Conservation (phyloP, 1,284 basidiomycete species). For the Heliocybe sulcata region DNA sequence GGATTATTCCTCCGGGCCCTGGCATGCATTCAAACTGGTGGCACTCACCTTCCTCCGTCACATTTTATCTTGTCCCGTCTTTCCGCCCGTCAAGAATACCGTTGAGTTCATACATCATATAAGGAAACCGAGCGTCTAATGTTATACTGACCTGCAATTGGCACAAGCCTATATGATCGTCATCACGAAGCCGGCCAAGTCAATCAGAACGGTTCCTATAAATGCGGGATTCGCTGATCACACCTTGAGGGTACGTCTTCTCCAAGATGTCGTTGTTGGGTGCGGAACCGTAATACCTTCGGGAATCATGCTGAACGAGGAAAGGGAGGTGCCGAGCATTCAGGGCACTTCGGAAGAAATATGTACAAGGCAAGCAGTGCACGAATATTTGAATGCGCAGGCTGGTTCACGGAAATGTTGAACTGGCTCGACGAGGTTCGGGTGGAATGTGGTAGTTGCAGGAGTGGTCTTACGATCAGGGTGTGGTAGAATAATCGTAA, state of each 20-base stretch:
- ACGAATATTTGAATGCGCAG: too few relatives aligned
- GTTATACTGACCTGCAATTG: slow-evolving; percentile 39
- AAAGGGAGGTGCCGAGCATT: neutral
- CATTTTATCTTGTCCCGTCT: slow-evolving; percentile 56
- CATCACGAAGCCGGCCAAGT: neutral
- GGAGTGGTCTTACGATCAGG: too few relatives aligned
- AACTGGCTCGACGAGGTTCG: too few relatives aligned
- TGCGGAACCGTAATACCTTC: neutral
- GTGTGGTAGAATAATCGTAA: too few relatives aligned
- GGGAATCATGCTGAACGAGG: neutral
- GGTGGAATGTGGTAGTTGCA: too few relatives aligned
- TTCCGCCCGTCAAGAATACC: neutral
- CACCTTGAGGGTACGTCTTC: neutral
- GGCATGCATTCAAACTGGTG: neutral
- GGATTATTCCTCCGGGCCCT: neutral
- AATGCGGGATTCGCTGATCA: neutral
- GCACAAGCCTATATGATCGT: slow-evolving; percentile 40
- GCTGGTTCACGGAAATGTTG: too few relatives aligned
- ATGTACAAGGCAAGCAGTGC: neutral
- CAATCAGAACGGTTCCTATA: neutral
- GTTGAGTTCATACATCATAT: neutral
- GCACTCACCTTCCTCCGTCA: slow-evolving; percentile 40
- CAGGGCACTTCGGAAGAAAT: neutral
- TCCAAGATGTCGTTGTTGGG: neutral
- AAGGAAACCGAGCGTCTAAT: neutral